Base-by-base conservation (phyloP, 495 filamentous ascomycete genomes). In the Hyaloscypha hepaticicola region DNA sequence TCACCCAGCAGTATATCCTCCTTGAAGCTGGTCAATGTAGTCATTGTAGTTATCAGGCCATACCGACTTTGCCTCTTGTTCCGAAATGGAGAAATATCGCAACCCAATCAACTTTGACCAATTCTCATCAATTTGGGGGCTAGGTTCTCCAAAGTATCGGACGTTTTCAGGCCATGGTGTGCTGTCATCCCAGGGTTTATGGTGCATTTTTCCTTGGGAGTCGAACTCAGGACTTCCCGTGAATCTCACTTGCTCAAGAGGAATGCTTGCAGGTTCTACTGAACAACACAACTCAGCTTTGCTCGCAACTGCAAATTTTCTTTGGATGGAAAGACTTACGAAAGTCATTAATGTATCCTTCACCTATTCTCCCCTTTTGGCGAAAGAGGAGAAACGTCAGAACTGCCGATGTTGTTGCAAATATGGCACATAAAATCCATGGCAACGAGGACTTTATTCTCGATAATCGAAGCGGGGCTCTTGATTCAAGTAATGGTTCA, bases 21-120 rank as follows among this genome's bases (percentile, higher is more conserved):
- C 57, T 34, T 56, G 16, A 11, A 49, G 26, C 22, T 62, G 49
- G 34, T 67, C 65, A 14, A 57, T 27, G n/a, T 67, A 67, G 11
- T 62, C 52, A 4, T 25, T 28, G 34, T 67, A 62, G 7, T 14
- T 41, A 27, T 61, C 65, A 38, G 53, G 53, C 48, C 48, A 67
- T 25, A 62, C n/a, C 24, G 9, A 45, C 28, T 62, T 67, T 52
- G 65, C 65, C 29, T 67, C 65, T 3, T 57, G 33, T 38, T 67
- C 65, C 14, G 65, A 67, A n/a, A 67, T 61, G 11, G 65, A 67
- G 53, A 67, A 67, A 24, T 67, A 62, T 28, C 65, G 29, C 8
- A 21, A 27, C 9, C 59, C 56, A 25, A 67, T 60, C 29, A 61
- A 57, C 25, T 61, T 49, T 16, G 58, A 21, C 65, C 65, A 67